Conservation (phyloP, 176 grass and related monocot genomes). For the Chrysopogon serrulatus region DNA sequence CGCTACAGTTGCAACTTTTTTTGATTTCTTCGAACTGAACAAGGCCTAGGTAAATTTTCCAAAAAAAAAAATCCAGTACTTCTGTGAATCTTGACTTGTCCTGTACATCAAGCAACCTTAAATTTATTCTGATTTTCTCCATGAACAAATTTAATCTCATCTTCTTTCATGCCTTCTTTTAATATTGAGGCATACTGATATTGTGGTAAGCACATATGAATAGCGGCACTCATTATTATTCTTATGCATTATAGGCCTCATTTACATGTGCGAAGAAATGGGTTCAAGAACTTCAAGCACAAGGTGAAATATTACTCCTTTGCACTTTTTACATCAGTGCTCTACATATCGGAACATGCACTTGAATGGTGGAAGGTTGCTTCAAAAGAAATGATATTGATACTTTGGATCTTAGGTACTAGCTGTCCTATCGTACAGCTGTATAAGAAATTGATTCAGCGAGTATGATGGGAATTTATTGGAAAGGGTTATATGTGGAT, state of each 20-base stretch:
- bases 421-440: neutral
- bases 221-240: neutral
- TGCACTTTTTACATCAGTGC: neutral
- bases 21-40: too few species aligned
- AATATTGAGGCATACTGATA: neutral
- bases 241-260: slow-evolving; percentile 55
- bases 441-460: neutral
- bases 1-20: too few species aligned
- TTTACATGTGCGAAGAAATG: slow-evolving; percentile 87
- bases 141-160: neutral
- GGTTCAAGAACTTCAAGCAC: slow-evolving; percentile 93
- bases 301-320: slow-evolving; percentile 45
- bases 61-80: neutral
- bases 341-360: neutral
- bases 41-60: neutral
- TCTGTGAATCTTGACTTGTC: neutral
- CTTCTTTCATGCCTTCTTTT: neutral
- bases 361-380: neutral
- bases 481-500: neutral
- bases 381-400: neutral
- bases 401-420: neutral
- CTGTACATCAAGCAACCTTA: neutral
- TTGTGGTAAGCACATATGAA: neutral
- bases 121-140: neutral
- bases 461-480: neutral